Evolutionary conservation across 495 filamentous ascomycete species (phyloP), one percentile per base, ranked within the genome.

Genomic region (Hyaloscypha finlandica): DNA sequence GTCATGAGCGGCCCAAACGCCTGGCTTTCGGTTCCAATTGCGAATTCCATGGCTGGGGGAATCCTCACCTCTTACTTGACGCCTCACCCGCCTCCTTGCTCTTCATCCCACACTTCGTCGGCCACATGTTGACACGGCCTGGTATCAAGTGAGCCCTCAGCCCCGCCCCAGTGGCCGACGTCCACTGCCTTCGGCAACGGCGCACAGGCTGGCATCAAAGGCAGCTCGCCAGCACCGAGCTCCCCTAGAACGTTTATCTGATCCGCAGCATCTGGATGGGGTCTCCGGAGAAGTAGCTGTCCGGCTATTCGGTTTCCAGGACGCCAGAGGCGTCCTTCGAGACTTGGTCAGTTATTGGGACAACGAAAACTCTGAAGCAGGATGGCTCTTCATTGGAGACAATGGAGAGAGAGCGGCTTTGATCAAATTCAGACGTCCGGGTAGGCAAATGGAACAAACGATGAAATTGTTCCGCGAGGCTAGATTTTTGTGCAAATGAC

Each of bases 161-260:
- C 22, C 48, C 42, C 39, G 33, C 35, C 9, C 25, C 48, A 55
- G 48, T 12, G 20, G 42, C 48, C 48, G 14, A 22, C 61, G 4
- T 63, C 45, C 12, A 32, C 16, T 19, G 35, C 48, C 35, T 53
- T 55, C 25, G 61, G 42, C 29, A 63, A 20, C 19, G 61, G 42
- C 45, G 61, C 61, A 9, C 48, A 63, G 51, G 48, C 61, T 53
- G 48, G 53, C 19, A 33, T 63, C 61, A 35, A 63, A 37, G 35
- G 35, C 8, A 6, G 8, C 12, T 37, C 35, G 3, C 35, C 35
- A 37, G 35, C 35, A 6, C 12, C 35, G 35, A 37, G 3, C 35
- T 37, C 35, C 12, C 6, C 12, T 12, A 12, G 35, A 37, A 12
- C 35, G 6, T 37, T 37, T 0, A 37, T 37, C 35, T 37, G 35